Conservation (phyloP, 2,329 filamentous ascomycete species). For the Colletotrichum cuscutae region DNA sequence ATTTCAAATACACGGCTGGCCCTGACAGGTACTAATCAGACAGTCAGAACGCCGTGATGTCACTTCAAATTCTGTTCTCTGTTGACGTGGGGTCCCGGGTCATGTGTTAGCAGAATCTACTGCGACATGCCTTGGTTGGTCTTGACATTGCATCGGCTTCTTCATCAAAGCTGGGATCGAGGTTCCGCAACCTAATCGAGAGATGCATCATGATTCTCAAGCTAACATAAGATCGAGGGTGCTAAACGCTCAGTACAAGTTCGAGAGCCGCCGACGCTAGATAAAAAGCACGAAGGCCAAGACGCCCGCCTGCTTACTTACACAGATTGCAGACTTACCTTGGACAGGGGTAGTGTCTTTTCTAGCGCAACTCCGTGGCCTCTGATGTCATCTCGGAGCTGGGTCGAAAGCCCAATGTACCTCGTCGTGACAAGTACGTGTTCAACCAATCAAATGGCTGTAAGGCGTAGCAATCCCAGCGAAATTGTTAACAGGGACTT, state of each 20-base stretch:
- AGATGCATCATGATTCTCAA: not conserved
- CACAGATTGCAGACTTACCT: not conserved
- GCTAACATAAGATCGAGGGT: not conserved
- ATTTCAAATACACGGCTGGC: too few species aligned
- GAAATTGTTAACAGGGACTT: conserved; percentile 14
- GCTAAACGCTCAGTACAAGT: not conserved
- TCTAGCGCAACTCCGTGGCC: not conserved
- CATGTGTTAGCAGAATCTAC: too few species aligned
- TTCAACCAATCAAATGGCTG: not conserved
- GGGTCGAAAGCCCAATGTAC: rapidly evolving
- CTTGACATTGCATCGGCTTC: not conserved
- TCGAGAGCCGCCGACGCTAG: not conserved
- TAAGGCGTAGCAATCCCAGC: not conserved
- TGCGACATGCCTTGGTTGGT: not conserved
- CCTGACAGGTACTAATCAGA: too few species aligned
- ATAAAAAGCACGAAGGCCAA: not conserved
- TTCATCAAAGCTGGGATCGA: not conserved
- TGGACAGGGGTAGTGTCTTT: too few species aligned
- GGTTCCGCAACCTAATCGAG: not conserved
- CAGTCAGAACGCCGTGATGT: too few species aligned
- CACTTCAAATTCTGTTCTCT: too few species aligned
- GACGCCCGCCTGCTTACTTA: not conserved
- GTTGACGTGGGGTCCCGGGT: too few species aligned
- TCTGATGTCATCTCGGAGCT: conserved; percentile 10
- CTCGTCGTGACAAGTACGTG: not conserved